phyloP scores from a whole-genome alignment of 805 yeast species.

The Candida tammaniensis region DNA sequence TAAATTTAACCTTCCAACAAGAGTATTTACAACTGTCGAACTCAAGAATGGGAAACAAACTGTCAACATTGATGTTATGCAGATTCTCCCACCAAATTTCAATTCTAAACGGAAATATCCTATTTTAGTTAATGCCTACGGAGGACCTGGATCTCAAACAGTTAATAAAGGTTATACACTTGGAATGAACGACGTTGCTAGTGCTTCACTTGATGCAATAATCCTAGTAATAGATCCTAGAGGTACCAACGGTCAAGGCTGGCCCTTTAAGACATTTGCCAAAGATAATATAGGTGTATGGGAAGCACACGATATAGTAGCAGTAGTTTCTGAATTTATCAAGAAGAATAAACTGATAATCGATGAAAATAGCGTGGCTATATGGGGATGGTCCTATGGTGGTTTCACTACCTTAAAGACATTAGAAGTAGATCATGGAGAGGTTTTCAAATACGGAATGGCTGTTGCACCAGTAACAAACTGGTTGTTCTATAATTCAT shows the following conservation, averaged over 20 bases:
- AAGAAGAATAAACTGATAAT: constrained; percentile 40
- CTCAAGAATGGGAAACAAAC: constrained; percentile 29
- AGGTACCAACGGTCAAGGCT: constrained; percentile 79
- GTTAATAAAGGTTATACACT: constrained; percentile 45
- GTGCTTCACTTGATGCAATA: constrained; percentile 56
- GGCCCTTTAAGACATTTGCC: constrained; percentile 62
- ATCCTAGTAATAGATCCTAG: constrained; percentile 73
- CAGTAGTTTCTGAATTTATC: constrained; percentile 50
- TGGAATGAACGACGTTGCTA: constrained; percentile 58
- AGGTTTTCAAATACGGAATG: constrained; percentile 67
- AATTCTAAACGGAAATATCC: constrained; percentile 53
- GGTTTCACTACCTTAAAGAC: constrained; percentile 77
- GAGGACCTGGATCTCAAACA: constrained; percentile 78
- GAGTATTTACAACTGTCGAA: constrained; percentile 29
- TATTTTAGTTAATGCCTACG: constrained; percentile 65
- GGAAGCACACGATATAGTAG: constrained; percentile 71
- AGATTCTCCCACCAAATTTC: constrained; percentile 59
- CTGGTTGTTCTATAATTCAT: constrained; percentile 73
- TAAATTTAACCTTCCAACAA: constrained; percentile 51
- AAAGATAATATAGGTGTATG: constrained; percentile 60
- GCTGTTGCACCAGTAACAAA: constrained; percentile 85
- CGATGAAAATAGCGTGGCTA: constrained; percentile 56
- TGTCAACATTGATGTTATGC: constrained; percentile 50
- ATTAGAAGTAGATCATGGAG: constrained; percentile 62
- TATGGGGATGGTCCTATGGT: constrained; percentile 92